These are phyloP conservation scores for Globisporangium lucens DNA, from an alignment of 352 stramenopile species.

Conservation along the genomic window DNA sequence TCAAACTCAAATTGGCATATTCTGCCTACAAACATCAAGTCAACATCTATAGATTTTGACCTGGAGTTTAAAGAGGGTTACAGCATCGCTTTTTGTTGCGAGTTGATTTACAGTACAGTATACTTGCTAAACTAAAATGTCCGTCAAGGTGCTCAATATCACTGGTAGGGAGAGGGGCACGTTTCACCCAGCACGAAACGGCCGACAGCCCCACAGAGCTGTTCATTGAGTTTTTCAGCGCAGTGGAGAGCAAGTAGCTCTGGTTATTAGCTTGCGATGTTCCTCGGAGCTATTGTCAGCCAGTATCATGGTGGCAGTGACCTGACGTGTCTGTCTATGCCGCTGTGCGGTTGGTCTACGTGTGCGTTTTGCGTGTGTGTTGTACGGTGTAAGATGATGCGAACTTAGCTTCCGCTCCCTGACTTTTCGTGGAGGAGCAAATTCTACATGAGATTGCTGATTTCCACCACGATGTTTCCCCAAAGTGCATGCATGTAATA, in stretches of 20 bases:
- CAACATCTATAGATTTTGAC: neutral
- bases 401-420: slow-evolving; percentile 32
- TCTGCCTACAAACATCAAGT: neutral
- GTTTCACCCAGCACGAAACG: neutral
- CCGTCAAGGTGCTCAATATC: neutral
- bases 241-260: slow-evolving; percentile 9
- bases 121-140: neutral
- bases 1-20: neutral
- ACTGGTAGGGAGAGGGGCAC: neutral
- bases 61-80: neutral
- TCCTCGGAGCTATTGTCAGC: too few relatives aligned
- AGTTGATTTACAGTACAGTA: neutral
- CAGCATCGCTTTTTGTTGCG: neutral
- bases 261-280: too few relatives aligned
- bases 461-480: slow-evolving; percentile 17
- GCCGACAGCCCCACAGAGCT: neutral
- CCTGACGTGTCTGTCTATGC: neutral
- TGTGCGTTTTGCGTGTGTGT: neutral
- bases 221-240: neutral
- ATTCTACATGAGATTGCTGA: slow-evolving; percentile 58
- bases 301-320: too few relatives aligned
- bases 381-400: slow-evolving; percentile 26
- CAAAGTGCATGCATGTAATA: neutral
- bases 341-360: neutral
- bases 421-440: slow-evolving; percentile 41